Conservation (phyloP, 208 protist species). For the Porcisia deanei region DNA sequence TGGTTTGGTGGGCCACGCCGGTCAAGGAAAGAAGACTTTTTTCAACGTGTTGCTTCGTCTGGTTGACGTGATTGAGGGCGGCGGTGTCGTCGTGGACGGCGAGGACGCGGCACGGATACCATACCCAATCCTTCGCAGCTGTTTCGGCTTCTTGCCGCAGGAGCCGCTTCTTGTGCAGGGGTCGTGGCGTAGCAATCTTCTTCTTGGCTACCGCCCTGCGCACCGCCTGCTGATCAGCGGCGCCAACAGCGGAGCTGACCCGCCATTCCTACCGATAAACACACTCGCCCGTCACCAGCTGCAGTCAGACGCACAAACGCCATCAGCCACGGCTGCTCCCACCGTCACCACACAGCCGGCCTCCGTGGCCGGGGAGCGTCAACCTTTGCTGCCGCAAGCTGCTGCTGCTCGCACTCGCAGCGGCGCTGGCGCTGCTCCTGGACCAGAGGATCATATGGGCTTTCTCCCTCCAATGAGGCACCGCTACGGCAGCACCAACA, state of each 20-base stretch:
- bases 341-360: not conserved
- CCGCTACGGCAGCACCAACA: constrained; percentile 24
- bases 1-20: constrained; percentile 61
- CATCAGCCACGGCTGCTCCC: not conserved
- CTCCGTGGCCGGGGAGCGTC: not conserved
- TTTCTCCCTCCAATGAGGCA: constrained; percentile 6
- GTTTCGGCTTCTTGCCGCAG: constrained; percentile 97
- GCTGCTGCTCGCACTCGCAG: not conserved
- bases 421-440: not conserved
- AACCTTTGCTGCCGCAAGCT: not conserved
- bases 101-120: constrained; percentile 87
- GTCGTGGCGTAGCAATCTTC: constrained; percentile 94
- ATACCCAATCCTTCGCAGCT: constrained; percentile 89
- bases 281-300: constrained; percentile 7
- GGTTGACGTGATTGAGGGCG: constrained; percentile 78
- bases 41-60: constrained; percentile 66
- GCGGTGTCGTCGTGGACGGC: constrained; percentile 90
- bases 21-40: constrained; percentile 71
- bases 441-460: not conserved
- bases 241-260: constrained; percentile 17
- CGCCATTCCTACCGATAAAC: constrained; percentile 3
- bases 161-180: constrained; percentile 94
- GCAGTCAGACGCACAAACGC: not conserved
- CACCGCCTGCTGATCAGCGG: constrained; percentile 19
- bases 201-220: constrained; percentile 38